Evolutionary conservation across 768 basidiomycete genomes (phyloP), one percentile per base, ranked within the genome.

Genomic region (Dioszegia aurantiaca): DNA sequence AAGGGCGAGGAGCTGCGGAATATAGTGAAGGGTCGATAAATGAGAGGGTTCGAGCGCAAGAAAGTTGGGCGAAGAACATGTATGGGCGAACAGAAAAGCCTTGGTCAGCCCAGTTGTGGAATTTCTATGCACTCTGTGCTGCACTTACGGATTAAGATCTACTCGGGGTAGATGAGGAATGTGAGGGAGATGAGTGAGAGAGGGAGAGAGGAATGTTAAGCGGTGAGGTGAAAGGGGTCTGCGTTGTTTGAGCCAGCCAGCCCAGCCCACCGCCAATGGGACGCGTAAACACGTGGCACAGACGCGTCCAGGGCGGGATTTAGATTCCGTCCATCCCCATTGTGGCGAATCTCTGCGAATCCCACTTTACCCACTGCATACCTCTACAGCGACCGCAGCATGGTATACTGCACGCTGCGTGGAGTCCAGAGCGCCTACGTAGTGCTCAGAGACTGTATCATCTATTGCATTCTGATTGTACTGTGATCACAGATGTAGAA

Each of bases 41-140:
- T 17, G 43, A 44, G 31, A 40, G 40, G 40, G 40, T 43, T 44
- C 54, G 54, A 30, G 54, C 40, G 42, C n/a, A 33, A 45, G 24
- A n/a, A 14, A 19, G 37, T 19, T 26, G 19, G 4, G 4, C n/a
- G 23, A 30, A 4, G 19, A 14, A 12, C 23, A 12, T 19, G 26
- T 14, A 33, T 33, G 33, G 14, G 33, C 8, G 33, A 14, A 19
- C 19, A 53, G 37, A n/a, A n/a, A n/a, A n/a, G n/a, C n/a, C 24
- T n/a, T n/a, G 14, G 30, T 49, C 47, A 37, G 33, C 30, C n/a
- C 51, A 9, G n/a, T 31, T 6, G 16, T 41, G 10, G 21, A 10
- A 16, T 31, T 16, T 26, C 26, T 12, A 4, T 4, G 28, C 11
- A 24, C 31, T 28, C 30, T 45, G 44, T 14, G 17, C 19, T 10